These are phyloP conservation scores for Verticillium klebahnii DNA, from an alignment of 2,329 filamentous ascomycete species.

Conservation along the genomic window DNA sequence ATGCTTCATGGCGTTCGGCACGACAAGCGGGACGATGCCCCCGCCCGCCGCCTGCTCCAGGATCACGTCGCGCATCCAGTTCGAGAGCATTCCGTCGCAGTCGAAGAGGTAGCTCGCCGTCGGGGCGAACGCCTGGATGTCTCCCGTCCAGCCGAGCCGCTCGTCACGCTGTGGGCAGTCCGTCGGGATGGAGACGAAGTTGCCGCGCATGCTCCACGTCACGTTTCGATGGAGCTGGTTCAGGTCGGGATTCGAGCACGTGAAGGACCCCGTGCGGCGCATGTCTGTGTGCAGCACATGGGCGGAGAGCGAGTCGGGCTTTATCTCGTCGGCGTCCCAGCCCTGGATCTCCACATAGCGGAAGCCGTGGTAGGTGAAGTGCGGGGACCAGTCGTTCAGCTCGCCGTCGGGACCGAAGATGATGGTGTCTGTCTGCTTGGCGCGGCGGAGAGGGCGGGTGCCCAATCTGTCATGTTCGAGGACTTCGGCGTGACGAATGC, in stretches of 20 bases:
- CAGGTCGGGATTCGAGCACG: background rate
- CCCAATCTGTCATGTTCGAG: too few species aligned
- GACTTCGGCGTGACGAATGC: too few species aligned
- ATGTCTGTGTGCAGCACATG: background rate
- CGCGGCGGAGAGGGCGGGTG: too few species aligned
- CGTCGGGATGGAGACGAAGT: conserved; percentile 7
- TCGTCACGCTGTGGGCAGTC: background rate
- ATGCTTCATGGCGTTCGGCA: conserved; percentile 20
- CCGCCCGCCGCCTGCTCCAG: conserved; percentile 25
- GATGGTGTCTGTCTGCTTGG: too few species aligned
- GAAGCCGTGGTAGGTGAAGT: conserved; percentile 49
- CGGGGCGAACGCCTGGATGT: conserved; percentile 3
- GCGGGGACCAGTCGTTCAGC: conserved; percentile 36
- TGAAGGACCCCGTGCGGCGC: background rate
- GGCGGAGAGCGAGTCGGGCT: conserved; percentile 1
- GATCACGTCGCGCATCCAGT: conserved; percentile 31
- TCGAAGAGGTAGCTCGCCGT: conserved; percentile 5
- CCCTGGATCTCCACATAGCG: conserved; percentile 43
- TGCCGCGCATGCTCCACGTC: conserved; percentile 12
- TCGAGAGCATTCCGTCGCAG: background rate
- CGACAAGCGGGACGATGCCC: conserved; percentile 25
- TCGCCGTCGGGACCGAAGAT: conserved; percentile 14
- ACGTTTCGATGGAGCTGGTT: conserved; percentile 33
- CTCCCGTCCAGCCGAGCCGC: background rate
- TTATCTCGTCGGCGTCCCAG: conserved; percentile 26